Base-by-base conservation (phyloP, 1,284 basidiomycete species). In the Apiotrichum domesticum region DNA sequence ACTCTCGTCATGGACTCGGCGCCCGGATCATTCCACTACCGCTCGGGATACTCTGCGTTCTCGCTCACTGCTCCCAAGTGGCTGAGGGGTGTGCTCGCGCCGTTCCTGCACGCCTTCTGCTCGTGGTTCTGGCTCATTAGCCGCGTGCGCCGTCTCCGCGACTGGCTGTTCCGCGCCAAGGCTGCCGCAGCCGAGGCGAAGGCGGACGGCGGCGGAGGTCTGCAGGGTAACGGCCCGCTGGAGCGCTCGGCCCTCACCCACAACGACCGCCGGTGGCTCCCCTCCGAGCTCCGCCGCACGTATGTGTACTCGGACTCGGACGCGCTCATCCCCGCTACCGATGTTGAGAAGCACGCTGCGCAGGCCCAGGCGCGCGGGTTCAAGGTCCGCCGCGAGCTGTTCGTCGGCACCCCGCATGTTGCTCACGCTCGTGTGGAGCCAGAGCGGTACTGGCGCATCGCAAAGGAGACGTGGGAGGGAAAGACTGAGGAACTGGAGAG, bases 401-500 rank as follows among this genome's bases (percentile, higher is more conserved):
- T 63, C 39, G 21, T 11, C 4, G 57, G 58, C 2, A 58, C 47
- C 2, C 37, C 39, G 33, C 63, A 65, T 37, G 63, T 65, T 21
- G 58, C 56, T 3, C 61, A 63, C 34, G 51, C 51, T 9, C 42
- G 55, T 14, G 39, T 6, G 0, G 57, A 63, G 13, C 57, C 55
- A 4, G 59, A 59, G 53, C 49, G 61, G 39, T 65, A 65, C 46
- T 65, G 63, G 63, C 10, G 41, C 15, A 13, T 61, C 7, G 63
- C 52, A 35, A n/a, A 39, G 37, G 57, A 58, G 59, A 55, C 60
- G 1, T 62, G 52, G 51, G 21, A 21, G 21, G 21, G 21, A 21
- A 21, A 21, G 21, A 21, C 21, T 21, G 21, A 21, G 21, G 21
- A 21, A 21, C 21, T 21, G 21, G 21, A 21, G 21, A 21, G 21